Base-by-base conservation (phyloP, 768 basidiomycete species). In the Neoboletus magnificus region DNA sequence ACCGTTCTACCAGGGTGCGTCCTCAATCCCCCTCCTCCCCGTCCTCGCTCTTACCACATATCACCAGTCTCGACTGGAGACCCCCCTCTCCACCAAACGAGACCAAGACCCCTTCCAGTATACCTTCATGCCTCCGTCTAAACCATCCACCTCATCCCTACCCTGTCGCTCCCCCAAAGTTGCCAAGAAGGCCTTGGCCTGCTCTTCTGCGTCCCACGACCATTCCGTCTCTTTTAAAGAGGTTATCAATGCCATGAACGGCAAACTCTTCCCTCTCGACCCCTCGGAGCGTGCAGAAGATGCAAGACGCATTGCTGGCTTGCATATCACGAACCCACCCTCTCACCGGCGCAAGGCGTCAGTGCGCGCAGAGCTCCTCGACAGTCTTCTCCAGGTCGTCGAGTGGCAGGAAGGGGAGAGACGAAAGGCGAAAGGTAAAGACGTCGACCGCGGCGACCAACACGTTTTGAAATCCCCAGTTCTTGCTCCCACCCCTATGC, bases 211-310 rank as follows among this genome's bases (percentile, higher is more conserved):
- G 4, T 57, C 48, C 36, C 58, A 35, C 11, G 67, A 74, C 22
- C 73, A 74, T 22, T 61, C 75, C 8, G 77, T 86, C 12, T 67
- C 80, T 1, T 86, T 86, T 67, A 74, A 76, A 47, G 81, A 83
- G 35, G 84, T 86, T 48, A 68, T 83, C 42, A 65, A 65, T 43
- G 78, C 79, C 64, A 85, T 86, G 81, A 74, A 79, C 40, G 85
- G 85, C 5, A 73, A 76, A 5, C 72, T 86, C 20, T 86, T 86
- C 60, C 82, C 79, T 2, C 56, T 66, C 5, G 75, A 79, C 30
- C 53, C 65, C 35, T 66, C 59, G 48, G 71, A 61, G 62, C 73
- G 63, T 50, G 71, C 55, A 35, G 67, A 69, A 13, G 71, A 73
- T 29, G 66, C 73, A 29, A 59, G 63, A 41, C 66, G 67, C 45